These are phyloP conservation scores for Gossypium anomalum DNA, from an alignment of 345 rosid genomes.

Conservation along the genomic window DNA sequence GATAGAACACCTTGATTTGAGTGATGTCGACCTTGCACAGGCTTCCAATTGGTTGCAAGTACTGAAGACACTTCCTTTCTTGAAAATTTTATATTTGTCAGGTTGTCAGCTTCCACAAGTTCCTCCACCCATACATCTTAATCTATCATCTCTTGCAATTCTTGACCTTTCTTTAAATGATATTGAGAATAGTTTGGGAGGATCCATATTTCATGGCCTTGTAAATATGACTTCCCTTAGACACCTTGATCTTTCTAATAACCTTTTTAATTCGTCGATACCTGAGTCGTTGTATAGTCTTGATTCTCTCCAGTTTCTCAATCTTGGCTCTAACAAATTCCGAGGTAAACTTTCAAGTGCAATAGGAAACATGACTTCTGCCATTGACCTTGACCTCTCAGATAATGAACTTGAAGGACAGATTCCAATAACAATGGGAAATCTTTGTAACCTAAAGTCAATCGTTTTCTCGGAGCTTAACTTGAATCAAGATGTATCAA, in stretches of 20 bases:
- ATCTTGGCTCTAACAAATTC: not conserved
- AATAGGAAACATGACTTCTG: conserved; percentile 8
- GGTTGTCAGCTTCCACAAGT: not conserved
- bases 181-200: not conserved
- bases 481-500: not conserved
- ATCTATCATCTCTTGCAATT: not conserved
- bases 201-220: not conserved
- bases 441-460: not conserved
- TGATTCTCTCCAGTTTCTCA: not conserved
- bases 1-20: conserved; percentile 34
- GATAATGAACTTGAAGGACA: not conserved
- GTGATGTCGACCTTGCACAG: not conserved
- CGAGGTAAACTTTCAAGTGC: not conserved
- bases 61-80: conserved; percentile 8
- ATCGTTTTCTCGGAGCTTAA: not conserved
- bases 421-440: not conserved
- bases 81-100: not conserved
- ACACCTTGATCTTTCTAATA: conserved; percentile 37
- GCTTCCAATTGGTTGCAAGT: conserved; percentile 11
- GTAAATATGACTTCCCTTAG: conserved; percentile 16
- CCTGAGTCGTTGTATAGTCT: conserved; percentile 30
- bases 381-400: not conserved
- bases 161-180: not conserved
- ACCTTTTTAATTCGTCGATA: conserved; percentile 35
- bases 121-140: not conserved